phyloP scores from a whole-genome alignment of 2,329 filamentous ascomycete genomes.

The Teratosphaeria epicoccoides region DNA sequence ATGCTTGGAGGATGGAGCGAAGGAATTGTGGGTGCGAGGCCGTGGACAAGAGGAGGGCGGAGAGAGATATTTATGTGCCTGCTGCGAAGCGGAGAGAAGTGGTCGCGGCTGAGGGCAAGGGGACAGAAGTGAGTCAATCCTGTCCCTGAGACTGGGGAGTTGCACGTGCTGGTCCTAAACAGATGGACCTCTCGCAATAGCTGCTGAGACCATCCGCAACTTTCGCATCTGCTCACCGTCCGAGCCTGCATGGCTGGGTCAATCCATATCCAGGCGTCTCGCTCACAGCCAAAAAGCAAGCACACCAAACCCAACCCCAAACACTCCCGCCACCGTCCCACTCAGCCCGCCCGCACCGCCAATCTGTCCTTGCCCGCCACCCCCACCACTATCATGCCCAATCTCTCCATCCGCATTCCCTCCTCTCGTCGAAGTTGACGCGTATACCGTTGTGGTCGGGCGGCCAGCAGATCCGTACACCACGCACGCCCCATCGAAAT shows the following conservation, averaged over 20 bases:
- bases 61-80: not conserved
- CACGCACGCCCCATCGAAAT: slow-evolving; percentile 3
- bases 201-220: no score
- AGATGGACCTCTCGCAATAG: not conserved
- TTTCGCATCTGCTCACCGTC: no score
- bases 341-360: not conserved
- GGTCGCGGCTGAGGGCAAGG: not conserved
- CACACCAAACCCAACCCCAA: not conserved
- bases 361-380: not conserved
- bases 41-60: not conserved
- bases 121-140: not conserved
- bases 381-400: not conserved
- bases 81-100: not conserved
- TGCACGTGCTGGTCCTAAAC: not conserved
- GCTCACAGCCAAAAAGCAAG: not conserved
- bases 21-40: not conserved
- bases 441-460: slow-evolving; percentile 3
- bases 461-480: slow-evolving; percentile 2
- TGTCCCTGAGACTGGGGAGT: not conserved
- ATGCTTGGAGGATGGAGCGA: not conserved
- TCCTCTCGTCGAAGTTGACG: not conserved
- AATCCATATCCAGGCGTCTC: no score
- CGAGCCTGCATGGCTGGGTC: no score
- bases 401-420: slow-evolving; percentile 2
- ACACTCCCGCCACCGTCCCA: not conserved